Evolutionary conservation across 78 protist genomes (phyloP), one percentile per base, ranked within the genome.

Genomic region (Pelomyxa schiedti): DNA sequence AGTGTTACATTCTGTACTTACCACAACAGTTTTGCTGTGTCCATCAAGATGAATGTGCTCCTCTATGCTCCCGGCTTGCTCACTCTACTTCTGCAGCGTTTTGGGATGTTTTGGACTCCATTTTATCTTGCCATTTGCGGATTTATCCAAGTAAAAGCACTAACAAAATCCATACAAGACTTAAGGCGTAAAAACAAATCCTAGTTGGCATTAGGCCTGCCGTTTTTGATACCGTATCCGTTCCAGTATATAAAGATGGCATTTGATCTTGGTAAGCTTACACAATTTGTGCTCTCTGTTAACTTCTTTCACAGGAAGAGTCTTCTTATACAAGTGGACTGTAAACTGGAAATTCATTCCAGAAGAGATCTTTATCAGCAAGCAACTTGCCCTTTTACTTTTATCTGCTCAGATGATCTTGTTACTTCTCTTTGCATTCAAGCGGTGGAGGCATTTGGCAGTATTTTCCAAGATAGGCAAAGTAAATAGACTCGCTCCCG

Each of bases 31-130:
- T 38, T n/a, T 71, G n/a, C 67, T 40, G 85, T 92, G 30, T 79
- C 93, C 2, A 39, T 94, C 40, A 94, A 94, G 68, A 94, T 94
- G 98, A 92, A 92, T 63, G 87, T 83, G 42, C 72, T 94, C 1
- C 76, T 92, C 0, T 87, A 42, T 37, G 84, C 92, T 0, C 95
- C 95, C 0, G 93, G 86, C 1, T 76, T 92, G 1, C 38, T 82
- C 6, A 29, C 79, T 24, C 36, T 94, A 3, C 26, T 90, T 8
- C 74, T 89, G n/a, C 16, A 28, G 52, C 35, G 42, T 16, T 35
- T n/a, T 37, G 96, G 98, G 6, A 0, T 77, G 66, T 3, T 0
- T 36, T 28, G 86, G 26, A 80, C 93, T 1, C 39, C 78, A 6
- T 69, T 52, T 8, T 76, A 28, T 6, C 5, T 91, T 22, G 28